A percentile compares a stretch with the other conserved stretches of the same genome.
Conservation (phyloP, 2,329 filamentous ascomycete genomes). For the Cladosporium sp. region DNA sequence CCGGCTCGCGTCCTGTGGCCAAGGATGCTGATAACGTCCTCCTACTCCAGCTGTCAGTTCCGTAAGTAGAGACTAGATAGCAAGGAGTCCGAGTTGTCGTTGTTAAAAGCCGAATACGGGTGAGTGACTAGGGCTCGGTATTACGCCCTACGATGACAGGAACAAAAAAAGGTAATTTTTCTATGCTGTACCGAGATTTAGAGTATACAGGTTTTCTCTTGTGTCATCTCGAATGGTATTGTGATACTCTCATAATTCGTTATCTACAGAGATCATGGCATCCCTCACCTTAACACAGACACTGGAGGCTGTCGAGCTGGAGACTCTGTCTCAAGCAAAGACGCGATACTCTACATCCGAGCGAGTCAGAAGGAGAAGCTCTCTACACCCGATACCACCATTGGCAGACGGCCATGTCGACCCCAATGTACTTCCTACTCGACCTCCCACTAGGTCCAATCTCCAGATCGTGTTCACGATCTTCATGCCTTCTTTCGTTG, state of each 20-base stretch:
- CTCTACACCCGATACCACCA: not conserved
- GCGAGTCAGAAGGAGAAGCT: not conserved
- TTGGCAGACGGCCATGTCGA: not conserved
- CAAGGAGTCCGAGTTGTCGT: not conserved
- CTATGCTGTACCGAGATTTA: not conserved
- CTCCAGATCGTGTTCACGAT: conserved; percentile 13
- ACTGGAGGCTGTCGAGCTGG: conserved; percentile 11
- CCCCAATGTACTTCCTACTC: not conserved
- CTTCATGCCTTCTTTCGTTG: conserved; percentile 15
- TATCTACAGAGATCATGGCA: not conserved
- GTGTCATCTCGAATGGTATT: not conserved
- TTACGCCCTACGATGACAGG: not conserved
- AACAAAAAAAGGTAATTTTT: not conserved
- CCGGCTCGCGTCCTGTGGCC: not conserved
- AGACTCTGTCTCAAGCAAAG: not conserved
- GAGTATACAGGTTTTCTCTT: not conserved
- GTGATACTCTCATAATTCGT: not conserved
- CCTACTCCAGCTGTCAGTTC: not conserved
- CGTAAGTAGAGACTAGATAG: not conserved
- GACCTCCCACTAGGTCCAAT: not conserved
- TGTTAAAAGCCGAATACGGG: not conserved
- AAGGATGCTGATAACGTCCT: not conserved
- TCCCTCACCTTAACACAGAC: conserved; percentile 4
- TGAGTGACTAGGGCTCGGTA: not conserved
- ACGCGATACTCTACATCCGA: not conserved